Conservation (phyloP, 116 monocot genomes). For the Dioscorea cayenensis region DNA sequence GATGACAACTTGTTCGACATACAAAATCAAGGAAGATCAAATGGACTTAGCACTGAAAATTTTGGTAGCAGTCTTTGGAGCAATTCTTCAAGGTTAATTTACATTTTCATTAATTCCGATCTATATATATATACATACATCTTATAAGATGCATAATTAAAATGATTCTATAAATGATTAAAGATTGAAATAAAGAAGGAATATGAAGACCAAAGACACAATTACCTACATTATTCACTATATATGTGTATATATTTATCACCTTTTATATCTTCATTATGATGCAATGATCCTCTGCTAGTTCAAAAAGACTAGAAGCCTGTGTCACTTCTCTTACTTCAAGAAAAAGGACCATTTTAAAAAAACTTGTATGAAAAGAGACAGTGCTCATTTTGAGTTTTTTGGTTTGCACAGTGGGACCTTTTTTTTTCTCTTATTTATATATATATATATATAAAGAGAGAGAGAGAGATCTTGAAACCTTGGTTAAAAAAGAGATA, state of each 20-base stretch:
- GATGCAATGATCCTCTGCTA: slow-evolving; percentile 31
- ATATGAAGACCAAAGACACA: background rate
- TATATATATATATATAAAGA: too few species aligned
- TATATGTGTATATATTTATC: background rate
- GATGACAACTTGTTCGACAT: slow-evolving; percentile 64
- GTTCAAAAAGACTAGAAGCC: slow-evolving; percentile 14
- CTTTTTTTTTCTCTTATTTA: background rate
- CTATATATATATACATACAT: too few species aligned
- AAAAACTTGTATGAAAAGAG: slow-evolving; percentile 21
- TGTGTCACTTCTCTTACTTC: background rate
- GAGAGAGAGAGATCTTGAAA: background rate
- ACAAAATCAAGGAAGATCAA: slow-evolving; percentile 15
- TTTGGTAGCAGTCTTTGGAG: slow-evolving; percentile 47
- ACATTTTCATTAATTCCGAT: background rate
- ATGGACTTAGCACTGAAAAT: slow-evolving; percentile 14
- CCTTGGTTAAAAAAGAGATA: background rate
- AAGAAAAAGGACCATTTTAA: slow-evolving; percentile 1
- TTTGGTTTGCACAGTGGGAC: background rate
- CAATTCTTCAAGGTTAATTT: slow-evolving; percentile 65
- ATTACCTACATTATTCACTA: slow-evolving; percentile 18
- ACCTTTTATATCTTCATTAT: slow-evolving; percentile 20
- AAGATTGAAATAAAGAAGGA: background rate
- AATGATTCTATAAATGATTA: background rate
- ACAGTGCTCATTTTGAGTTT: slow-evolving; percentile 2
- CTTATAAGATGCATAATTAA: too few species aligned